Percentiles rank a stretch among this genome's conserved stretches.
Conservation (phyloP, 768 basidiomycete species). For the Baorangia bicolor region DNA sequence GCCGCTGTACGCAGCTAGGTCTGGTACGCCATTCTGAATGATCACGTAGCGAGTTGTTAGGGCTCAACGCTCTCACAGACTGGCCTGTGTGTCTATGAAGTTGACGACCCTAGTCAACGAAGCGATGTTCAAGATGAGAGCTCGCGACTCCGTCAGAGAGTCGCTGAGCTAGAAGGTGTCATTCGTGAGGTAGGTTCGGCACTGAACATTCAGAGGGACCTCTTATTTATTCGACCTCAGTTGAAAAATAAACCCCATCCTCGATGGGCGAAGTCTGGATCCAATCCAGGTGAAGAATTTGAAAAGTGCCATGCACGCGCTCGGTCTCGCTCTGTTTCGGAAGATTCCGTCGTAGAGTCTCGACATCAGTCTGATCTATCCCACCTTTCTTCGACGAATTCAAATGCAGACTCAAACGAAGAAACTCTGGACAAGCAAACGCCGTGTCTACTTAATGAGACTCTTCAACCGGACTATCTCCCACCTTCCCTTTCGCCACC, state of each 20-base stretch:
- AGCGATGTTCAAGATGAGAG: slow-evolving; percentile 56
- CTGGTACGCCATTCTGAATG: slow-evolving; percentile 34
- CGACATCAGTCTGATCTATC: slow-evolving; percentile 1
- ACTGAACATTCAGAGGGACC: not conserved
- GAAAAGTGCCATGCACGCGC: slow-evolving; percentile 25
- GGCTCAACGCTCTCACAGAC: slow-evolving; percentile 43
- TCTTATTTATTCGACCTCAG: slow-evolving; percentile 31
- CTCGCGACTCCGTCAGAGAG: slow-evolving; percentile 64
- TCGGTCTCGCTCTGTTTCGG: slow-evolving; percentile 20
- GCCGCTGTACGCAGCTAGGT: slow-evolving; percentile 43
- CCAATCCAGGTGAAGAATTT: slow-evolving; percentile 25
- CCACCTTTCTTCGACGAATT: not conserved
- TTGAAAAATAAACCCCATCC: slow-evolving; percentile 74
- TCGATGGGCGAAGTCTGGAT: slow-evolving; percentile 46
- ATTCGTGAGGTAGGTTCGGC: slow-evolving; percentile 62
- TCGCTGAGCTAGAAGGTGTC: slow-evolving; percentile 81
- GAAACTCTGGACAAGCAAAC: slow-evolving; percentile 1
- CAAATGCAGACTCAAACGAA: slow-evolving; percentile 4
- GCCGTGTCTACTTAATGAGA: slow-evolving; percentile 1
- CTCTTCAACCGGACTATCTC: slow-evolving; percentile 23
- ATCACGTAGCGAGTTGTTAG: slow-evolving; percentile 22
- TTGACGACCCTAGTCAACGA: slow-evolving; percentile 69
- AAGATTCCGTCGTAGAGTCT: slow-evolving; percentile 6
- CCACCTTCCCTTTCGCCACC: slow-evolving; percentile 32
- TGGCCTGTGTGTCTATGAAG: slow-evolving; percentile 81